Base-by-base conservation (phyloP, 2,329 filamentous ascomycete genomes). In the Ophiostoma tasmaniense region DNA sequence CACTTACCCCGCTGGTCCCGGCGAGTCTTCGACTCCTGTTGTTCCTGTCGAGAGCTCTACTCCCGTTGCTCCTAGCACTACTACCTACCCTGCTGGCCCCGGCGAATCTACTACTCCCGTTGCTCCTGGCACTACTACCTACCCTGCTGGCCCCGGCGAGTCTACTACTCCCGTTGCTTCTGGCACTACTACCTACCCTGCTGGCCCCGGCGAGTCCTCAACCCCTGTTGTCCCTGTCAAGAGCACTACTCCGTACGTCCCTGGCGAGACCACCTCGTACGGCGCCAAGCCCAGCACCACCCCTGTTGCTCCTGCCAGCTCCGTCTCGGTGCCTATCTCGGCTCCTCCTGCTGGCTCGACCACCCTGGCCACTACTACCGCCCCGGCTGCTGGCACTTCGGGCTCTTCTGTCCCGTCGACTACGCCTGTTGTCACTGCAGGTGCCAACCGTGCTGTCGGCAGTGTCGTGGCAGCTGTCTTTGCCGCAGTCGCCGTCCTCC, bases 381-480 rank as follows among this genome's bases (percentile, higher is more conserved):
- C 25, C n/a, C 35, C 37, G 33, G 33, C 64, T 13, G 64, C 37
- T n/a, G 22, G 30, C 8, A 37, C 61, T 14, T 65, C 35, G 37
- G 35, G 64, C 64, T 25, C 30, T 22, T 42, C 33, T 35, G 28
- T 59, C 20, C 14, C 69, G 1, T n/a, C 64, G 4, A 20, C 37
- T 76, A 65, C 71, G 25, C 73, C 75, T 14, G 68, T 67, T 22
- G 78, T 81, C 75, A 83, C 81, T 62, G 83, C 80, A 72, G 84
- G 81, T 76, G 85, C 84, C 72, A 79, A 80, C 73, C 79, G 81
- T 74, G 75, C 85, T 73, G 79, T 79, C 69, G 82, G 80, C 79
- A 85, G 84, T 71, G 80, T 80, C 75, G 70, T 82, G 75, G 77
- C 85, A 75, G 84, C 84, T 75, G n/a, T 59, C 14, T 83, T 81